These are phyloP conservation scores for Globisporangium iwayamae DNA, from an alignment of 352 stramenopile species.

Conservation along the genomic window DNA sequence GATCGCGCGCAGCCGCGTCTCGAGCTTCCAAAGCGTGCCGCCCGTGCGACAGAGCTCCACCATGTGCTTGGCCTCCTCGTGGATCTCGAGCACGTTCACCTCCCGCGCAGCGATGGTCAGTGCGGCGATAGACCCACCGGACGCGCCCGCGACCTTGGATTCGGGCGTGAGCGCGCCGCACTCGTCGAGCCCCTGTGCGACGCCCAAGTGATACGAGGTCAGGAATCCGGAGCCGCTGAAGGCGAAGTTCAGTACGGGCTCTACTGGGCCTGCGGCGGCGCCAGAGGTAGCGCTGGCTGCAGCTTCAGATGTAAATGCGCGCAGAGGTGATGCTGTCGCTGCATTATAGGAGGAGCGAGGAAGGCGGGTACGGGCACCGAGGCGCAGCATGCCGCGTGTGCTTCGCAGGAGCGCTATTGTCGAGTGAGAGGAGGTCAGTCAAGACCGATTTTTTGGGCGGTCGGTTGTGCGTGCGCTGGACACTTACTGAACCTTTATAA, in stretches of 20 bases:
- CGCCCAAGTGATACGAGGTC: slow-evolving; percentile 74
- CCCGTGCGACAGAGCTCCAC: slow-evolving; percentile 40
- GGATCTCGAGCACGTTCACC: slow-evolving; percentile 47
- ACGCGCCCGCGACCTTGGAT: slow-evolving; percentile 71
- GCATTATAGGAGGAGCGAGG: background rate
- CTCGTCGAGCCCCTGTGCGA: slow-evolving; percentile 53
- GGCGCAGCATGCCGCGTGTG: background rate
- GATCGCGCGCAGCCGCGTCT: slow-evolving; percentile 48
- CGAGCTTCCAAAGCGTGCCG: slow-evolving; percentile 66
- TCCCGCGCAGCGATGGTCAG: slow-evolving; percentile 51
- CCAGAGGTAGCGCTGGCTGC: background rate
- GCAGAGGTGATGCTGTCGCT: background rate
- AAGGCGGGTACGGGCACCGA: background rate
- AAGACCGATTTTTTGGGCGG: too few species aligned
- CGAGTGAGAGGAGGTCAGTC: background rate
- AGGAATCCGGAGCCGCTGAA: slow-evolving; percentile 82
- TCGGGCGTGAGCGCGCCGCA: slow-evolving; percentile 37
- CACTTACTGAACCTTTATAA: background rate
- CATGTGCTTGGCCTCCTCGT: slow-evolving; percentile 58
- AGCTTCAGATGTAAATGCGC: background rate
- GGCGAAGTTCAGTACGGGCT: slow-evolving; percentile 45
- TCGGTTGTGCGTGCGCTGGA: background rate
- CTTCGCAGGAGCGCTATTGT: slow-evolving; percentile 7
- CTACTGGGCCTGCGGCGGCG: background rate
- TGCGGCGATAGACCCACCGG: slow-evolving; percentile 63